phyloP scores from a whole-genome alignment of 805 yeast genomes.

The Saccharomyces paradoxus region DNA sequence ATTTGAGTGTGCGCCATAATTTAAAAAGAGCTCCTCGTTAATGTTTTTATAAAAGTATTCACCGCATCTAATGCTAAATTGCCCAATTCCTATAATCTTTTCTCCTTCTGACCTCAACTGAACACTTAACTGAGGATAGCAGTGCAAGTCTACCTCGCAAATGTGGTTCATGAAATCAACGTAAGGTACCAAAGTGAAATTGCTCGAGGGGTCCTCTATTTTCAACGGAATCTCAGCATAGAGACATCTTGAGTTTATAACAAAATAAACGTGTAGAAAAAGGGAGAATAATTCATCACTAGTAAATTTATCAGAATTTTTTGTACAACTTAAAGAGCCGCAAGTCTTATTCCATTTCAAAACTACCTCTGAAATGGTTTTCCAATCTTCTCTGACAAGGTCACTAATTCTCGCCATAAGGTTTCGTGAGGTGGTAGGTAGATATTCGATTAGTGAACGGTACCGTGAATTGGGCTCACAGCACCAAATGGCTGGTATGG shows the following conservation, averaged over 20 bases:
- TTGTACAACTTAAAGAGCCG: not conserved
- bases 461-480: slow-evolving; percentile 22
- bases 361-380: slow-evolving; percentile 27
- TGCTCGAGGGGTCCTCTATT: slow-evolving; percentile 41
- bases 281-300: slow-evolving; percentile 11
- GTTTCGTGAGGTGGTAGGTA: slow-evolving; percentile 38
- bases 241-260: slow-evolving; percentile 85
- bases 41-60: slow-evolving; percentile 10
- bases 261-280: slow-evolving; percentile 70
- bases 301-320: not conserved
- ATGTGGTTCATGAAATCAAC: slow-evolving; percentile 83
- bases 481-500: slow-evolving; percentile 62
- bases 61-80: slow-evolving; percentile 25
- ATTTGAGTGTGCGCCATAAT: slow-evolving; percentile 86
- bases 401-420: slow-evolving; percentile 37
- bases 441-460: slow-evolving; percentile 24
- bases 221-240: slow-evolving; percentile 61
- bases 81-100: slow-evolving; percentile 12
- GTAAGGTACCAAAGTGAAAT: slow-evolving; percentile 84
- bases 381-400: slow-evolving; percentile 41
- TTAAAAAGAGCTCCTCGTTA: slow-evolving; percentile 55
- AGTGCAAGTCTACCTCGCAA: slow-evolving; percentile 38
- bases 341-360: slow-evolving; percentile 13
- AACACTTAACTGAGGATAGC: slow-evolving; percentile 40
- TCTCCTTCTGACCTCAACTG: slow-evolving; percentile 39